Evolutionary conservation across 148 eudicot species (phyloP), one percentile per base, ranked within the genome.

Genomic region (Silene latifolia): DNA sequence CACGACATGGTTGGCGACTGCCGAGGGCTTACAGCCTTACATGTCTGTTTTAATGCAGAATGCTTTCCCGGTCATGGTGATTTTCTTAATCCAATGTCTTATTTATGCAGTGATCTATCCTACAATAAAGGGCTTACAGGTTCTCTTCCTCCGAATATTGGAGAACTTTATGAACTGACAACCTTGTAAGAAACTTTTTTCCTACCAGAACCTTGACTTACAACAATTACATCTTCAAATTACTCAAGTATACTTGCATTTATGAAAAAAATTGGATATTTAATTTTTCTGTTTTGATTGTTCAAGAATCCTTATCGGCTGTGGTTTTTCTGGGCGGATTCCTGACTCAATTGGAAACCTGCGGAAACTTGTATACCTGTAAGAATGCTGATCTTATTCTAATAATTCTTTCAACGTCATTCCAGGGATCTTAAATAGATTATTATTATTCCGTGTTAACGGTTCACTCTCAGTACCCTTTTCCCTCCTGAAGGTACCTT

Each of bases 311-410:
- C 89, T 95, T 76, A 76, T 90, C 53, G 93, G 93, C 61, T 95
- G 98, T 76, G 74, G 92, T 74, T 87, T 95, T 72, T 84, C 66
- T 72, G 97, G 98, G 48, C 77, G 80, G 62, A 87, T 95, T 80
- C 98, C 98, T 18, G 89, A 82, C 27, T 77, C 93, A 63, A 78
- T 94, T 27, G 98, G 97, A 63, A 86, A 89, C 60, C 89, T 94
- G 69, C 69, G 66, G 72, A 76, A 83, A 79, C 91, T 95, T 39
- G 72, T 75, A 27, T 84, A 72, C 79, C 72, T 95, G 98, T 95
- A 92, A 87, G 91, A 76, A 66, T 56, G 67, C 47, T 63, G 53
- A 71, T 67, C 42, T 21, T 7, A 46, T 13, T 19, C 44, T 25
- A 47, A 15, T 64, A 14, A 8, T 69, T 56, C 66, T 57, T 48